A percentile compares a stretch with the other conserved stretches of the same genome.
phyloP scores from a whole-genome alignment of 441 rosid species.

The Corymbia citriodora region DNA sequence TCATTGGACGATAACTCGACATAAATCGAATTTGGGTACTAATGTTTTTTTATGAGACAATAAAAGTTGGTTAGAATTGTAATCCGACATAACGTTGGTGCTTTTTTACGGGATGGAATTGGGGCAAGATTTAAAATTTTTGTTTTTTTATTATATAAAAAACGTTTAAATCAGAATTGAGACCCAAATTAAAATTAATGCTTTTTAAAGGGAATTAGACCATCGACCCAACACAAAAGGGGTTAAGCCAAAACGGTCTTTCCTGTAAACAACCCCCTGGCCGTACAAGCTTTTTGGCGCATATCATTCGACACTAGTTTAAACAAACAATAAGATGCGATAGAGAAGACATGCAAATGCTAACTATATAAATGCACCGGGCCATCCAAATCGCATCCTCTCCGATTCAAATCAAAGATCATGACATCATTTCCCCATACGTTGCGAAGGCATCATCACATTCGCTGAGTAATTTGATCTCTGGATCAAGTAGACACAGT shows the following conservation, averaged over 20 bases:
- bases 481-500: background rate
- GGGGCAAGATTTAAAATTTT: rapidly evolving
- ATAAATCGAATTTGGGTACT: background rate
- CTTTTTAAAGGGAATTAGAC: background rate
- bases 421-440: rapidly evolving
- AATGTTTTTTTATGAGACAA: background rate
- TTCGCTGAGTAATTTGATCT: background rate
- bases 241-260: background rate
- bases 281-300: background rate
- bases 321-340: background rate
- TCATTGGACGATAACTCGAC: background rate
- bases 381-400: background rate
- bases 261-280: background rate
- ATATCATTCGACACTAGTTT: background rate
- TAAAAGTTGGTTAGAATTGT: rapidly evolving
- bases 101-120: background rate
- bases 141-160: too few species aligned
- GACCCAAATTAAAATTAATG: rapidly evolving
- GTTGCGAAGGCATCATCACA: background rate
- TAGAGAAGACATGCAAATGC: background rate
- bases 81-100: background rate
- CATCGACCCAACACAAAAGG: background rate
- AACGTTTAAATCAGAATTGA: rapidly evolving
- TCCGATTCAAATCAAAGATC: background rate
- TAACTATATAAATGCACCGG: background rate